Percentiles rank a stretch among this genome's conserved stretches.
Conservation (phyloP, 2,329 filamentous ascomycete species). For the Colletotrichum sp. region DNA sequence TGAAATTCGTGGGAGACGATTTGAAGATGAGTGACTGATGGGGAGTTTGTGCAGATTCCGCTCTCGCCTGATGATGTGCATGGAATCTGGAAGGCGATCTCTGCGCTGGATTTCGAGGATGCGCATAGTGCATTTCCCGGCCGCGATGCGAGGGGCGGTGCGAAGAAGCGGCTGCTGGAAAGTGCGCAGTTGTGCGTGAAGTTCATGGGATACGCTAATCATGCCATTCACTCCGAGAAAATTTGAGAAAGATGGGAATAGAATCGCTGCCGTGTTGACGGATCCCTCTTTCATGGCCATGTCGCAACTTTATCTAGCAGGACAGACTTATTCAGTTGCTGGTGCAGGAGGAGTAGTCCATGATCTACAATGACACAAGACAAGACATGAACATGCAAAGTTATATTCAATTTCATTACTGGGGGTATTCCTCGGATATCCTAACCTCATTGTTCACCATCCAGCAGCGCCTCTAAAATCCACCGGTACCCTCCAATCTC, state of each 20-base stretch:
- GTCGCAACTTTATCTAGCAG: fast-evolving
- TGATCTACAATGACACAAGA: background rate
- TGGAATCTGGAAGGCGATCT: slow-evolving; percentile 12
- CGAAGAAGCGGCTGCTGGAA: slow-evolving; percentile 15
- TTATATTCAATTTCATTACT: background rate
- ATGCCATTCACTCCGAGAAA: slow-evolving; percentile 11
- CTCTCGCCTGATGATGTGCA: slow-evolving; percentile 1
- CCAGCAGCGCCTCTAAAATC: background rate
- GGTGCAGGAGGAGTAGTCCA: background rate
- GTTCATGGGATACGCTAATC: slow-evolving; percentile 13
- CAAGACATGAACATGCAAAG: background rate
- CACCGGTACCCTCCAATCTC: slow-evolving; percentile 51
- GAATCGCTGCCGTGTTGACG: fast-evolving
- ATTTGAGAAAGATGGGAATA: background rate
- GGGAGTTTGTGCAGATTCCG: background rate
- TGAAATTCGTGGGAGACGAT: background rate
- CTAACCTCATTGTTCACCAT: background rate
- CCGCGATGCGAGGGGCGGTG: slow-evolving; percentile 15
- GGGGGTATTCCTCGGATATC: background rate
- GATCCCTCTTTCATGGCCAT: fast-evolving
- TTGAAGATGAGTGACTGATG: background rate
- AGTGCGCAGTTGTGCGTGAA: slow-evolving; percentile 18
- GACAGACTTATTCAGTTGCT: background rate
- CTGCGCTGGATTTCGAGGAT: slow-evolving; percentile 16
- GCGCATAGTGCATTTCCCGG: slow-evolving; percentile 5